phyloP scores from a whole-genome alignment of 73 alveolate genomes.

The Uronychia setigera region DNA sequence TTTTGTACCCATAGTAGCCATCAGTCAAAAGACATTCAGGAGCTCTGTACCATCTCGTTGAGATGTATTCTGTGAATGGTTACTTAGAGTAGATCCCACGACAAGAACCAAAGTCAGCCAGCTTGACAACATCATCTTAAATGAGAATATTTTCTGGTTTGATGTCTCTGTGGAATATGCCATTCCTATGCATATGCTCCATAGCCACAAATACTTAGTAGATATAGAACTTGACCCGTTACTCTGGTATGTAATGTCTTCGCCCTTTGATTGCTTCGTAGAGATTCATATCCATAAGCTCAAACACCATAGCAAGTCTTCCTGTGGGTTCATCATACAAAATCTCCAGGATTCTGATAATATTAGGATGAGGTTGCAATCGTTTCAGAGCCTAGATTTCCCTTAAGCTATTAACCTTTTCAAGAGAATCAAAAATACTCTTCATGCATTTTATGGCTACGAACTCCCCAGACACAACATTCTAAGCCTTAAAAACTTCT shows the following conservation, averaged over 20 bases:
- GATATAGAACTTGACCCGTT: slow-evolving; percentile 63
- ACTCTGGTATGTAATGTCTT: slow-evolving; percentile 71
- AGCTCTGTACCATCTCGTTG: slow-evolving; percentile 91
- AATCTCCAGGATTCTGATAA: slow-evolving; percentile 92
- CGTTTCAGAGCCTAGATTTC: slow-evolving; percentile 96
- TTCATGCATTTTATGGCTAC: slow-evolving; percentile 83
- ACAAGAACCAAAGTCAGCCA: slow-evolving; percentile 97
- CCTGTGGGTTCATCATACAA: slow-evolving; percentile 74
- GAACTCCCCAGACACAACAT: slow-evolving; percentile 53
- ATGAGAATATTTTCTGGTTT: slow-evolving; percentile 73
- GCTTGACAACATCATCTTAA: slow-evolving; percentile 69
- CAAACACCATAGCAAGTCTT: slow-evolving; percentile 48
- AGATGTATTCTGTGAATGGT: slow-evolving; percentile 88
- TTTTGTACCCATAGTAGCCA: slow-evolving; percentile 85
- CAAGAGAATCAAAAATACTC: slow-evolving; percentile 58
- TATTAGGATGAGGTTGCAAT: slow-evolving; percentile 95
- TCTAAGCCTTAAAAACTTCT: slow-evolving; percentile 91
- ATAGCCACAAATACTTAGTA: slow-evolving; percentile 61
- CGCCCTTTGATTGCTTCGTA: slow-evolving; percentile 64
- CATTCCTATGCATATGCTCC: slow-evolving; percentile 78
- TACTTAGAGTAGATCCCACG: slow-evolving; percentile 89
- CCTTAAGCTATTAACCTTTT: slow-evolving; percentile 87
- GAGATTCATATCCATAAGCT: slow-evolving; percentile 50
- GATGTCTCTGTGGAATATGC: slow-evolving; percentile 78
- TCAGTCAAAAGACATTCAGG: slow-evolving; percentile 90